Evolutionary conservation across 371 early-diverging fungal genomes (phyloP), one percentile per base, ranked within the genome.

Genomic region (Zopfochytrium polystomum): DNA sequence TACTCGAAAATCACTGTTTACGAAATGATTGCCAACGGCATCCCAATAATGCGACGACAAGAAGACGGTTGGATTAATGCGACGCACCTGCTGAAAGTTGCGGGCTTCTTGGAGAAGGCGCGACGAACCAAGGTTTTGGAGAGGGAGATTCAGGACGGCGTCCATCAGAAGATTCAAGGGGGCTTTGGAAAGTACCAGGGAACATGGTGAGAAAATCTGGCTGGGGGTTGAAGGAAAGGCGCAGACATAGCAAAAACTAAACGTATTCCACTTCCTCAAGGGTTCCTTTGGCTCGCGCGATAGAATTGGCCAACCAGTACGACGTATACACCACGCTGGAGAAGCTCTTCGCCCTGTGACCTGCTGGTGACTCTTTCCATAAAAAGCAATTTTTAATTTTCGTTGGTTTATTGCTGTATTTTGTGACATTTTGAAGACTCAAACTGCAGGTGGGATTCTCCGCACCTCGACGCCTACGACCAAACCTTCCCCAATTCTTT

Each of bases 121-220:
- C 79, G 82, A 57, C 77, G 93, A 45, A 89, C 91, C 29, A 84
- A 88, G 53, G 88, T 93, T 54, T 68, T 93, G 45, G 93, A 93
- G 73, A 75, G 81, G 54, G 91, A 91, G 63, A 46, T 62, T 5
- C 57, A 55, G 35, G 80, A 80, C 0, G 90, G 89, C 5, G 68
- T 72, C 33, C 90, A 90, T 63, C 92, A 93, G 53, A 93, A 93
- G 66, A 84, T 93, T 9, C 93, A 93, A 68, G 94, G 94, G 11
- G 94, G 94, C n/a, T 92, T 92, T 58, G 93, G 92, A 32, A 90
- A 90, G 75, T 93, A 91, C 70, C 92, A 93, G 77, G 93, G 93
- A 66, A 90, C 82, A 30, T 79, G 90, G 90, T 73, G 30, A 35
- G 70, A 60, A 25, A 52, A 52, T 20, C 22, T 20, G n/a, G n/a